Evolutionary conservation across 805 yeast genomes (phyloP).

Genomic region (Suhomyces sp.): DNA sequence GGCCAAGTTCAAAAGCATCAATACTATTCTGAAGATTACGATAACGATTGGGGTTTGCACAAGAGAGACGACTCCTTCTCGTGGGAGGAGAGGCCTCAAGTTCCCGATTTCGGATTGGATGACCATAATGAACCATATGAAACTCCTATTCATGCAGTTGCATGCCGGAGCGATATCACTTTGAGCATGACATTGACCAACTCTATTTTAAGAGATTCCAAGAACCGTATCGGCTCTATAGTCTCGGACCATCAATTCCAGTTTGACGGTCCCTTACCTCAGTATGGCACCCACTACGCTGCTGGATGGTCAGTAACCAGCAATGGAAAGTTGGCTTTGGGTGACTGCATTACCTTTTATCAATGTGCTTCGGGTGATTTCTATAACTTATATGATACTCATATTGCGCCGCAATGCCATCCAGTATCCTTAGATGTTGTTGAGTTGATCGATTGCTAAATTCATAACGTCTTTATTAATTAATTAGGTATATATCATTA

Average conservation of each 20-base stretch:
- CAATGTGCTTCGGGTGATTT: constrained; percentile 41
- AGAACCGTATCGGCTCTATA: constrained; percentile 35
- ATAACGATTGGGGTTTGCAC: constrained; percentile 1
- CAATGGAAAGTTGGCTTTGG: constrained; percentile 33
- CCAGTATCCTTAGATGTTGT: constrained; percentile 38
- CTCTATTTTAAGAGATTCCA: constrained; percentile 30
- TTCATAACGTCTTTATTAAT: background rate
- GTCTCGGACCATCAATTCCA: constrained; percentile 39
- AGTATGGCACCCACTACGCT: constrained; percentile 35
- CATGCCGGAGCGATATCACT: constrained; percentile 25
- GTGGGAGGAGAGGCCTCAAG: background rate
- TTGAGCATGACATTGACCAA: constrained; percentile 28
- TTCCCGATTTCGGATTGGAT: background rate
- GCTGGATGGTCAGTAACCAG: constrained; percentile 38
- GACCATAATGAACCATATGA: constrained; percentile 3
- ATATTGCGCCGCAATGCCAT: constrained; percentile 33
- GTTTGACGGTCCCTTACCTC: constrained; percentile 43
- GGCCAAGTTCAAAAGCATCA: constrained; percentile 27
- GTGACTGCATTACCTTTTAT: constrained; percentile 29
- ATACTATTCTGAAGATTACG: constrained; percentile 1
- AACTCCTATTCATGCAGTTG: constrained; percentile 27
- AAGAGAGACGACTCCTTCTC: constrained; percentile 3
- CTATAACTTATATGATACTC: constrained; percentile 35
- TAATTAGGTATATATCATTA: background rate
- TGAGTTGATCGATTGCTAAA: constrained; percentile 30